These are phyloP conservation scores for Aspergillus texensis DNA, from an alignment of 2,329 filamentous ascomycete species.

Conservation along the genomic window DNA sequence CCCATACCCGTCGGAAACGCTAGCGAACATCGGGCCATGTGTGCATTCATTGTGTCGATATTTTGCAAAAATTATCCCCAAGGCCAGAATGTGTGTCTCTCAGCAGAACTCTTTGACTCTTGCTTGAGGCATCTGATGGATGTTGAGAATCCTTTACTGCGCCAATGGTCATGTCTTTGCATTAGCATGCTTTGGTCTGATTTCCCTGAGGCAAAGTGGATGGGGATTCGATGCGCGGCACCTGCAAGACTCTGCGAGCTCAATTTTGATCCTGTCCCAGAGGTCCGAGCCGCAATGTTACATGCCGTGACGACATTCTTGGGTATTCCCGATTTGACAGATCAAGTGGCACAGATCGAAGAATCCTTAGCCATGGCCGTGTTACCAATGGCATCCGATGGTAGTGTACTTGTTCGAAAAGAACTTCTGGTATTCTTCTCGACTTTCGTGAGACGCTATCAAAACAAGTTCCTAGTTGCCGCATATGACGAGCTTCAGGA, in stretches of 20 bases:
- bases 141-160: slow-evolving; percentile 80
- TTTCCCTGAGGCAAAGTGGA: slow-evolving; percentile 91
- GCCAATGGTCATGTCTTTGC: slow-evolving; percentile 95
- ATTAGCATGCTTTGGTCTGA: slow-evolving; percentile 94
- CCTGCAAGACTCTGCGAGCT: slow-evolving; percentile 79
- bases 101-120: slow-evolving; percentile 84
- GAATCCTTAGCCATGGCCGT: slow-evolving; percentile 88
- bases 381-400: slow-evolving; percentile 89
- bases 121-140: slow-evolving; percentile 84
- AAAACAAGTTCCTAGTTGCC: slow-evolving; percentile 87
- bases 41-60: slow-evolving; percentile 95
- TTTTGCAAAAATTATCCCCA: slow-evolving; percentile 94
- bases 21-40: slow-evolving; percentile 97
- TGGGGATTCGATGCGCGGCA: slow-evolving; percentile 85
- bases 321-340: slow-evolving; percentile 87
- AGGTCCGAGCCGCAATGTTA: slow-evolving; percentile 90
- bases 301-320: slow-evolving; percentile 93
- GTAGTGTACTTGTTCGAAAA: slow-evolving; percentile 89
- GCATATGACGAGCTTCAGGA: slow-evolving; percentile 89
- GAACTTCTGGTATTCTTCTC: slow-evolving; percentile 94
- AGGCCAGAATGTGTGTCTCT: slow-evolving; percentile 88
- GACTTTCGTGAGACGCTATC: slow-evolving; percentile 84
- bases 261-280: slow-evolving; percentile 81
- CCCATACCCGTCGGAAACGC: slow-evolving; percentile 82
- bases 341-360: slow-evolving; percentile 87